Base-by-base conservation (phyloP, 768 basidiomycete species). In the Chalciporus sphaerocephalus region DNA sequence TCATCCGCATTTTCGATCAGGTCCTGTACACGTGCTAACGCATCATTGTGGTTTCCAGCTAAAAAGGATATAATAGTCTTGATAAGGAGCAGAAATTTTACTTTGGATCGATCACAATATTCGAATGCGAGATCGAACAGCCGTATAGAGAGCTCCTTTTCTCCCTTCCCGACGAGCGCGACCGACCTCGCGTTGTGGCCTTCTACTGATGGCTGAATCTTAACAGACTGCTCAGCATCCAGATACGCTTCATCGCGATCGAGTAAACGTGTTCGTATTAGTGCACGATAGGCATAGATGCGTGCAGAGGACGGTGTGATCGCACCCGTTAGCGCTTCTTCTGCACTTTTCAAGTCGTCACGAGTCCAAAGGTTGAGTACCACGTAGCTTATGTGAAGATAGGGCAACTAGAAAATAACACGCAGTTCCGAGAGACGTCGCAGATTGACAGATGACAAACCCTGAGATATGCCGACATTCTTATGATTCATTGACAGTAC, bases 171-270 rank as follows among this genome's bases (percentile, higher is more conserved):
- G 25, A 56, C n/a, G n/a, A 22, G 46, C 11, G 44, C 53, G 5
- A 56, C 17, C 6, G 50, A 47, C 45, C 38, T 56, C 9, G 55
- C 50, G 35, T 55, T 44, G 24, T 55, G 39, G 20, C 55, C 55
- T 16, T 48, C 17, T 34, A 40, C 42, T 3, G 50, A 55, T 22
- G 35, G 35, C 27, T 41, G 44, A 22, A 42, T 27, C 13, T 42
- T n/a, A n/a, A 55, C 24, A 25, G 55, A 56, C 53, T 49, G 32
- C 23, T 38, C 35, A 2, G 53, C 53, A 3, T 53, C 53, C 11
- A 40, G 32, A 13, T 44, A 44, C 6, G 47, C 47, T 7, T 25
- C 44, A 5, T 23, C 43, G 47, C 49, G 53, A 36, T 55, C 44
- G 22, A 23, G 44, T 28, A 44, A 39, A 35, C 42, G 51, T 5